Conservation (phyloP, 192 early-diverging fungal species). For the Linderina pennispora region DNA sequence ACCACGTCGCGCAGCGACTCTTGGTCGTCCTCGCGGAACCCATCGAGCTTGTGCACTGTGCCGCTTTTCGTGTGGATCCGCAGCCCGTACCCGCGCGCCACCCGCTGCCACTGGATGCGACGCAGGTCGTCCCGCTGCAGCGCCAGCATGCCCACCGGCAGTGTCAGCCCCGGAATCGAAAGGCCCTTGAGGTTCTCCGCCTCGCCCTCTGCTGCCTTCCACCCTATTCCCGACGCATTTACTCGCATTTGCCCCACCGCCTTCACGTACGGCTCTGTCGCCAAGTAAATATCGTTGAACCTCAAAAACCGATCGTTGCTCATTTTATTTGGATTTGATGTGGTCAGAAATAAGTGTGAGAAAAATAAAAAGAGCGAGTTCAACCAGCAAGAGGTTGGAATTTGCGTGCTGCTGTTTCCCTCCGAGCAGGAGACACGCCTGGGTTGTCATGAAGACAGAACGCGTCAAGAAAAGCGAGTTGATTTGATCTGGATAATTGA, state of each 20-base stretch:
- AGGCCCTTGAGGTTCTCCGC: conserved; percentile 22
- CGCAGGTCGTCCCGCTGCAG: conserved; percentile 57
- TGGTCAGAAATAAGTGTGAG: too few relatives aligned
- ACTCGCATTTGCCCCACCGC: conserved; percentile 39
- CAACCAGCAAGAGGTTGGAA: too few relatives aligned
- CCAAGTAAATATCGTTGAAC: conserved; percentile 43
- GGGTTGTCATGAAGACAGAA: too few relatives aligned
- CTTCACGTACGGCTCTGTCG: conserved; percentile 41
- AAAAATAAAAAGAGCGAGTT: conserved; percentile 2
- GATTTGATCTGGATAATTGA: too few relatives aligned
- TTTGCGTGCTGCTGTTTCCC: too few relatives aligned
- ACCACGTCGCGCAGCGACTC: conserved; percentile 72
- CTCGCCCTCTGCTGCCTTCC: conserved; percentile 48
- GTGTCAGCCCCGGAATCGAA: conserved; percentile 21
- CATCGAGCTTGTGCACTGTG: conserved; percentile 79
- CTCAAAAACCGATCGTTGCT: conserved; percentile 17
- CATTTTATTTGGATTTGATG: conserved; percentile 11
- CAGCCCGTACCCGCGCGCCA: conserved; percentile 81
- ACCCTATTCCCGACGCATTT: conserved; percentile 39
- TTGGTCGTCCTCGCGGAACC: conserved; percentile 72
- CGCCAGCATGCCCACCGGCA: conserved; percentile 30
- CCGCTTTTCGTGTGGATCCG: conserved; percentile 71
- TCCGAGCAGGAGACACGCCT: too few relatives aligned
- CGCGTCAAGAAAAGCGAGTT: too few relatives aligned
- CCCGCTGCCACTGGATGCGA: conserved; percentile 72